Conservation (phyloP, 2,329 filamentous ascomycete species). For the Calonectria leucothoes region DNA sequence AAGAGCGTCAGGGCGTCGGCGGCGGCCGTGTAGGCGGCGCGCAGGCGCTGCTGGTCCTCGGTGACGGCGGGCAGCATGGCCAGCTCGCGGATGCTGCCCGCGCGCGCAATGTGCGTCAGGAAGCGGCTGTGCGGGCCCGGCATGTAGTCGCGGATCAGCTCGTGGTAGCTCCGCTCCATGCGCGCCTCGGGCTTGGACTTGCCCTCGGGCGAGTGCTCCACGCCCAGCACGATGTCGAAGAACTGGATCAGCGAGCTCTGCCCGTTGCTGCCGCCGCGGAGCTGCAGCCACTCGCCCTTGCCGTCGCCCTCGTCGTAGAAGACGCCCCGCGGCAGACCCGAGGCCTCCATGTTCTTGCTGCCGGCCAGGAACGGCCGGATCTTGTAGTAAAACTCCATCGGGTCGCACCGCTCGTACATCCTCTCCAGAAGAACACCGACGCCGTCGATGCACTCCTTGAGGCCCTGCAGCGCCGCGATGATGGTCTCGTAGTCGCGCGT, state of each 20-base stretch:
- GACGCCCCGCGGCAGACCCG: slow-evolving; percentile 84
- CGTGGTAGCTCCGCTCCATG: slow-evolving; percentile 56
- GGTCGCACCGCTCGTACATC: slow-evolving; percentile 92
- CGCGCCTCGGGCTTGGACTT: slow-evolving; percentile 39
- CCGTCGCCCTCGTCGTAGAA: slow-evolving; percentile 83
- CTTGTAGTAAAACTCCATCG: slow-evolving; percentile 87
- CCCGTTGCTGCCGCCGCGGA: slow-evolving; percentile 91
- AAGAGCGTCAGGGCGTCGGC: slow-evolving; percentile 80
- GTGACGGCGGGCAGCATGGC: slow-evolving; percentile 66
- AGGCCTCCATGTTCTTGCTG: slow-evolving; percentile 90
- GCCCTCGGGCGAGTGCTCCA: slow-evolving; percentile 74
- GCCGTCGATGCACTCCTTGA: slow-evolving; percentile 76
- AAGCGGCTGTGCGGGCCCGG: slow-evolving; percentile 85
- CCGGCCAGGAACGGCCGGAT: slow-evolving; percentile 92
- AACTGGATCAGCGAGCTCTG: slow-evolving; percentile 95
- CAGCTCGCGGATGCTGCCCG: slow-evolving; percentile 80
- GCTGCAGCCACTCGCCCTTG: slow-evolving; percentile 76
- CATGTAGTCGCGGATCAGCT: slow-evolving; percentile 90
- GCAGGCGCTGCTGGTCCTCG: slow-evolving; percentile 59
- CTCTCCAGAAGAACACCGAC: slow-evolving; percentile 76
- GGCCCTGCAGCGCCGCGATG: slow-evolving; percentile 70
- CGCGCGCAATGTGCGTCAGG: slow-evolving; percentile 74
- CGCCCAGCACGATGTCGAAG: slow-evolving; percentile 86
- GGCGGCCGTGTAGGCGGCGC: slow-evolving; percentile 73
- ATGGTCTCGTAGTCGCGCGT: slow-evolving; percentile 70